Base-by-base conservation (phyloP, 2,329 filamentous ascomycete genomes). In the Hypoxylon rubiginosum region DNA sequence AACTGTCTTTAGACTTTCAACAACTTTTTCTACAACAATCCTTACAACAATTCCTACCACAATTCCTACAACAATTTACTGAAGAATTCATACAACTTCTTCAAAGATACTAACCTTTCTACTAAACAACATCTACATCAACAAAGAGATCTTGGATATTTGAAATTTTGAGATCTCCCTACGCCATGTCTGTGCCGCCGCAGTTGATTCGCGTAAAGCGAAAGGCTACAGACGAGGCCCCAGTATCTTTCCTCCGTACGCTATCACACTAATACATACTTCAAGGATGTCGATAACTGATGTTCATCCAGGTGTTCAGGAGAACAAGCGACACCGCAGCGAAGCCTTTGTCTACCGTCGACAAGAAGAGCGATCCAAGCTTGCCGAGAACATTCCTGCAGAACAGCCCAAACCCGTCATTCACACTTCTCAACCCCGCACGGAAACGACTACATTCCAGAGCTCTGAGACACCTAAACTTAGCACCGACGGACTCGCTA, bases 181-280 rank as follows among this genome's bases (percentile, higher is more conserved):
- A 28, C 68, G 58, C 50, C 58, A 88, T 88, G 86, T 86, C 86
- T 52, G 79, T 87, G 3, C 87, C 86, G 24, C 86, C 86, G 26
- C 83, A 87, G 66, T 79, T 86, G 52, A 89, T 89, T 76, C 84
- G 85, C 62, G 84, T 89, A 69, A 89, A 89, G 81, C 86, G 87
- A 73, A 89, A 89, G 78, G 84, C 85, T 43, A 83, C 82, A 54
- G 84, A 84, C 62, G 81, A 83, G 34, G 79, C 80, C 11, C 85
- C 86, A 3, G 83, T 88, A 54, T 83, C 85, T 57, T 87, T 86
- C 71, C 82, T 89, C 50, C 82, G 86, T 88, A 73, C 67, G 84
- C 79, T n/a, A 3, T 58, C 52, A 43, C 36, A 24, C 11, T 15
- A 43, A 51, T 13, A 15, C 13, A 13, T 28, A n/a, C 48, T 28